Base-by-base conservation (phyloP, 495 filamentous ascomycete genomes). In the Aspergillus haitiensis region DNA sequence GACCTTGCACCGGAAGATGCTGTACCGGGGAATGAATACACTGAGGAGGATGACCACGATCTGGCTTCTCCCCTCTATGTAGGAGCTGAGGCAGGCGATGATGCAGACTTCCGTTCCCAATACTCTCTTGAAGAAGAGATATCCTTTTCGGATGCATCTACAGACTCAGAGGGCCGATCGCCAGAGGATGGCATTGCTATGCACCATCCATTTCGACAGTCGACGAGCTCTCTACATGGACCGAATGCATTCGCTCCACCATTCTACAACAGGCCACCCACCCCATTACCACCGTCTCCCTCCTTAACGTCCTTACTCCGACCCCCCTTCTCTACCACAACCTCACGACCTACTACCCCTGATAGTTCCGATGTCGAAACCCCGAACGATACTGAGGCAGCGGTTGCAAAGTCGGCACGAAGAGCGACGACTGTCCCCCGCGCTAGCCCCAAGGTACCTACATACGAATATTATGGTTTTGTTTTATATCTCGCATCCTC, bases 401-500 rank as follows among this genome's bases (percentile, higher is more conserved):
- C 83, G 36, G 84, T 88, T 15, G 81, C 86, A 21, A 84, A 82
- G 65, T 84, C 84, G 13, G 85, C 84, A 52, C 81, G 82, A 27
- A 79, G 78, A 31, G 82, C 88, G 37, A 86, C 86, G 45, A 89
- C 89, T 0, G 85, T 97, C 12, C 91, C 94, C 1, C 87, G 92
- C 37, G 94, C 92, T 13, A 88, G 87, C 45, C 94, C 94, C 0
- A 93, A 92, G 64, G 92, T 98, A 1, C 94, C 94, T 8, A 98
- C 94, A 0, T 98, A 98, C 72, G 94, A 98, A 69, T 98, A 98
- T 82, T 98, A 98, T 71, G 94, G 94, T 62, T 98, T 98, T 75
- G 93, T 94, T 52, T 82, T 98, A 31, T 98, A 98, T 71, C 81
- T 98, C 31, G 88, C 90, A 65, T 90, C 86, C 37, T 88, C 83